These are phyloP conservation scores for Avena sativa DNA, from an alignment of 176 grass and related monocot species.

Conservation along the genomic window DNA sequence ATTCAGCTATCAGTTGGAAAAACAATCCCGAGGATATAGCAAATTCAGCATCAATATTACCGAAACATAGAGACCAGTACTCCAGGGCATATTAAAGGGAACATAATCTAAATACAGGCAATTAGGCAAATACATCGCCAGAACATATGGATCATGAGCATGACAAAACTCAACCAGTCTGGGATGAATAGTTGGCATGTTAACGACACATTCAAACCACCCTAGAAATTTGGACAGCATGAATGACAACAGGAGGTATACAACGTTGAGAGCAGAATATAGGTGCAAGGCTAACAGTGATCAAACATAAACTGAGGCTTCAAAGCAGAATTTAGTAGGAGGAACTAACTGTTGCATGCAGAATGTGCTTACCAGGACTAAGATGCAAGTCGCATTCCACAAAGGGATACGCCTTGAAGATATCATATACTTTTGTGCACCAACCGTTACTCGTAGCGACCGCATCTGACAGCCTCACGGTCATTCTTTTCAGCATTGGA, in stretches of 20 bases:
- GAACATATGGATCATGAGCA: neutral
- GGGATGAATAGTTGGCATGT: neutral
- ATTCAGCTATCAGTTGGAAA: too few species aligned
- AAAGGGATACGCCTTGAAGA: neutral
- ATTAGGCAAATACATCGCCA: neutral
- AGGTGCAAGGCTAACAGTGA: neutral
- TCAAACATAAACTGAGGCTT: neutral
- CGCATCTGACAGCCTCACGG: neutral
- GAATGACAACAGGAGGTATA: neutral
- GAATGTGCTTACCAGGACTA: neutral
- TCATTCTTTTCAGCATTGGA: neutral
- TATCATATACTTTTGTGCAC: neutral
- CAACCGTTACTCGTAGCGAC: neutral
- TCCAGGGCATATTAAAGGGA: neutral
- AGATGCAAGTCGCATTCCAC: neutral
- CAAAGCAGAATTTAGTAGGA: neutral
- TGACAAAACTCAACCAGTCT: neutral
- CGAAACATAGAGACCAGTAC: neutral
- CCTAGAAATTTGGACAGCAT: neutral
- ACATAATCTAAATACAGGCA: neutral
- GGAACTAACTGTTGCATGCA: neutral
- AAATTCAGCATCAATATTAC: too few species aligned
- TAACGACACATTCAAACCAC: neutral
- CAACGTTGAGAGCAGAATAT: neutral
- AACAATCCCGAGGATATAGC: too few species aligned